Conservation (phyloP, 345 rosid species). For the Syzygium oleosum region DNA sequence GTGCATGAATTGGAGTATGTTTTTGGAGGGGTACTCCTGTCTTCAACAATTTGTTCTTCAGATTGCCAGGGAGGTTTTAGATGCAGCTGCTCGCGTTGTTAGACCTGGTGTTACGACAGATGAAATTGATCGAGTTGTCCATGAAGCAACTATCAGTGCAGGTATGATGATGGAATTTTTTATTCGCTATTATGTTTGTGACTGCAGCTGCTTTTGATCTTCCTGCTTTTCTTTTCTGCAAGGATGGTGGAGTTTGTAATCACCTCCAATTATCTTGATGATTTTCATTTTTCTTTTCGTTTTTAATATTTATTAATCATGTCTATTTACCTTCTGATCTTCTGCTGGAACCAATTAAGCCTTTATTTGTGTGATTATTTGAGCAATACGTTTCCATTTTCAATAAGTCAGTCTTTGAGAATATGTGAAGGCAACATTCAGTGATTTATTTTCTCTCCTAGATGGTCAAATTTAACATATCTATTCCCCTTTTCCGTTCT, state of each 20-base stretch:
- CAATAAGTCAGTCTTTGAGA: neutral
- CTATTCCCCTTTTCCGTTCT: neutral
- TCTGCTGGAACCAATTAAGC: neutral
- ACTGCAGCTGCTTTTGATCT: neutral
- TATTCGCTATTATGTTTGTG: neutral
- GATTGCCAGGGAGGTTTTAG: constrained; percentile 89
- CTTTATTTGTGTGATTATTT: neutral
- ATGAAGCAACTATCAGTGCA: constrained; percentile 77
- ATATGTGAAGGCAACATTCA: neutral
- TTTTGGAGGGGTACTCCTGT: neutral
- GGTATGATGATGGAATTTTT: constrained; percentile 29
- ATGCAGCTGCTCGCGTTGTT: constrained; percentile 78
- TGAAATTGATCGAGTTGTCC: constrained; percentile 90
- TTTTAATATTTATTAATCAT: neutral
- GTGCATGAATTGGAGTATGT: neutral
- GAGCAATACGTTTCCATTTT: neutral
- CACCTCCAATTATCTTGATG: neutral
- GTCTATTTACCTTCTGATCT: neutral
- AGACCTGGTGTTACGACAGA: constrained; percentile 89
- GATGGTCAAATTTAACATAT: neutral
- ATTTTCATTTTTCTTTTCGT: neutral
- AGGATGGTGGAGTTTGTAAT: neutral
- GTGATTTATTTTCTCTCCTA: neutral
- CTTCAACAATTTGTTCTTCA: constrained; percentile 5
- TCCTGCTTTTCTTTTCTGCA: neutral